These are phyloP conservation scores for Atkinsonella texensis DNA, from an alignment of 2,329 filamentous ascomycete species.

Conservation along the genomic window DNA sequence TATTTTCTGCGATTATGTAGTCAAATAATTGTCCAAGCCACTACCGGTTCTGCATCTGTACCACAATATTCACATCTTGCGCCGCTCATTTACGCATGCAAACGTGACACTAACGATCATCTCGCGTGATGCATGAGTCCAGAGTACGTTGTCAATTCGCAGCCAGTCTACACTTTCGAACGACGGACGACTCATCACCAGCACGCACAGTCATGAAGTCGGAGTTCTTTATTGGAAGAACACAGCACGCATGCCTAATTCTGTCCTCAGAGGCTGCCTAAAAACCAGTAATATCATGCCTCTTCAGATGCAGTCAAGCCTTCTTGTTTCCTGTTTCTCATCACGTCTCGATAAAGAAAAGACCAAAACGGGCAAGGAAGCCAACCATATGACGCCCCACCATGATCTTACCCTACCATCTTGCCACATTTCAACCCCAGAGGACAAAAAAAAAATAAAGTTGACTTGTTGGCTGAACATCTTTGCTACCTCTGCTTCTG, in stretches of 20 bases:
- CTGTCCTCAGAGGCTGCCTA: conserved; percentile 25
- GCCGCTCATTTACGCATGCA: too few relatives aligned
- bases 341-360: conserved; percentile 27
- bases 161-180: too few relatives aligned
- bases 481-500: conserved; percentile 1
- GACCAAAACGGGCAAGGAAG: conserved; percentile 31
- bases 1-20: too few relatives aligned
- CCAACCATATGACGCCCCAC: conserved; percentile 33
- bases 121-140: too few relatives aligned
- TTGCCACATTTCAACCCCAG: conserved; percentile 11
- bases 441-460: background rate
- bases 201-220: conserved; percentile 11
- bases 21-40: too few relatives aligned
- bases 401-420: conserved; percentile 29
- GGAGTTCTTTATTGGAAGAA: conserved; percentile 27
- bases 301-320: conserved; percentile 17
- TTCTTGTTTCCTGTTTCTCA: conserved; percentile 22
- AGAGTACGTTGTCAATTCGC: background rate
- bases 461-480: conserved; percentile 2
- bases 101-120: too few relatives aligned
- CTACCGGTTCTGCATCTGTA: too few relatives aligned
- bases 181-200: background rate
- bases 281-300: conserved; percentile 25
- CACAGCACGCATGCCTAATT: conserved; percentile 25
- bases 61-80: too few relatives aligned